Base-by-base conservation (phyloP, 345 rosid species). In the Brassica cretica region DNA sequence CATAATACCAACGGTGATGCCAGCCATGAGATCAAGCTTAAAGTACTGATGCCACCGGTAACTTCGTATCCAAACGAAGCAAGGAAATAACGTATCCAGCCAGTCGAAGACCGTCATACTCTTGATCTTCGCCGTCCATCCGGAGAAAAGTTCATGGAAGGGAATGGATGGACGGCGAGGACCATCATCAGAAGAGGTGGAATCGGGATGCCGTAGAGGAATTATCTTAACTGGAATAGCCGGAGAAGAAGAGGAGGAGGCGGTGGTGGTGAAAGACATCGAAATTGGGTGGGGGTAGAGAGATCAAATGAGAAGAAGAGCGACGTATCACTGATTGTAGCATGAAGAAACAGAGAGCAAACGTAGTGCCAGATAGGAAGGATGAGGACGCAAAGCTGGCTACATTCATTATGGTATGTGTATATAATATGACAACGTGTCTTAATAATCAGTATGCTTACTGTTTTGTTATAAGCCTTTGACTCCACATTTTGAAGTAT, bases 11-110 rank as follows among this genome's bases (percentile, higher is more conserved):
- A 91, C 93, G 80, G 99, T 93, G 78, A 81, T 76, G 18, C 99
- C 99, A 46, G 99, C 98, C 90, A 91, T 83, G 72, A 95, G 93
- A 89, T 95, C 99, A 56, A 83, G 73, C 87, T 89, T 93, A 37
- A 90, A 85, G 71, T 89, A 86, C 32, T 93, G 91, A 8, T 87
- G 89, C 97, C 94, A 91, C 18, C 68, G 83, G 76, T 95, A 95
- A 73, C 86, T 81, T 56, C 89, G 82, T 73, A 95, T 90, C 99
- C 98, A 95, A 49, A 93, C 86, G 82, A 25, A 84, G 77, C 98
- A 95, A 51, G 99, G 99, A 14, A 95, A 66, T 51, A 88, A 9
- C 51, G 76, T 60, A 70, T 85, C 91, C 49, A 91, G 71, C 92
- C 97, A 95, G 59, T 89, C 81, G 8, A 55, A n/a, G 59, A 83